Conservation (phyloP, 768 basidiomycete species). For the Gloeopeniophorella convolvens region DNA sequence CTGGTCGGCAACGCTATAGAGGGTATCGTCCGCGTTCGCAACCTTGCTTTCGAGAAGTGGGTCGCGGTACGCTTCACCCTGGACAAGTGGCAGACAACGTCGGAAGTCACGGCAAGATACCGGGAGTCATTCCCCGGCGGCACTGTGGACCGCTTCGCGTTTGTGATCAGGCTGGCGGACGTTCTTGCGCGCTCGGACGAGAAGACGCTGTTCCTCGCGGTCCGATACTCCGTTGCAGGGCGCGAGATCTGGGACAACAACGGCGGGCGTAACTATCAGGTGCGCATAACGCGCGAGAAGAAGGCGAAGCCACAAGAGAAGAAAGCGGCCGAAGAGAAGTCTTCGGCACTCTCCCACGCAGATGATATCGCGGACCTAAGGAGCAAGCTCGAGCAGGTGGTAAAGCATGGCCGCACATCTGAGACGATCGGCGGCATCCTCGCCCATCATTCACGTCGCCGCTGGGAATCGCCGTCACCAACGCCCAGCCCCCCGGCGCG, state of each 20-base stretch:
- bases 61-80: conserved; percentile 88
- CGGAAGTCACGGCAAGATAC: conserved; percentile 81
- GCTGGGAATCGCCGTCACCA: conserved; percentile 16
- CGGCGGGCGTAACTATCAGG: conserved; percentile 65
- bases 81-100: conserved; percentile 94
- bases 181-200: conserved; percentile 71
- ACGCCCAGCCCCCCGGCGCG: conserved; percentile 14
- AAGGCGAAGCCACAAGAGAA: conserved; percentile 26
- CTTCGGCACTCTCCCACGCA: conserved; percentile 17
- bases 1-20: conserved; percentile 49
- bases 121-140: conserved; percentile 36
- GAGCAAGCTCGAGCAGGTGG: conserved; percentile 62
- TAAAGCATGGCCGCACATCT: conserved; percentile 24
- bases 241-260: conserved; percentile 95
- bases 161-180: conserved; percentile 72
- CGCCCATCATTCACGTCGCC: conserved; percentile 19
- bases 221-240: conserved; percentile 65
- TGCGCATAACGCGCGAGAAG: conserved; percentile 49
- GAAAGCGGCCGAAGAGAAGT: background rate
- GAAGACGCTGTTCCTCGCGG: conserved; percentile 73
- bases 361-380: conserved; percentile 55
- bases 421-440: conserved; percentile 33
- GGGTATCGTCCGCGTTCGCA: conserved; percentile 76
- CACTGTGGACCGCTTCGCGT: conserved; percentile 66
- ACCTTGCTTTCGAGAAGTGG: conserved; percentile 83